Base-by-base conservation (phyloP, 2,329 filamentous ascomycete genomes). In the Claviceps digitariae region DNA sequence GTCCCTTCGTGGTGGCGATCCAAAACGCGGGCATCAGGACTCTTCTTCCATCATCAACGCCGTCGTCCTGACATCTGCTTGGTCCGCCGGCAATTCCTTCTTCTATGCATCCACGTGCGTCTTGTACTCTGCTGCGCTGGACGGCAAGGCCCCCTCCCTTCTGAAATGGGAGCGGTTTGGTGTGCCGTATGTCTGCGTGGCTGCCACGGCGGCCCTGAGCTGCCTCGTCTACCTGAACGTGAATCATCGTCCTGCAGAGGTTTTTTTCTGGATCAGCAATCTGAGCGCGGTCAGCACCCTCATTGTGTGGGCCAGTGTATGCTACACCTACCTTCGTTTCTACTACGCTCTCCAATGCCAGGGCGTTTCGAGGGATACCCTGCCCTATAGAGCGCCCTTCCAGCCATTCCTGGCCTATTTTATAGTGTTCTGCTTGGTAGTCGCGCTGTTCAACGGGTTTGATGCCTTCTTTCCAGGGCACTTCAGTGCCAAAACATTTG, bases 401-500 rank as follows among this genome's bases (percentile, higher is more conserved):
- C 84, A 90, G 68, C 86, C 86, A 2, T 89, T 79, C 62, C 72
- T 81, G 4, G 84, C 84, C 2, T 90, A 67, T 49, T 79, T 81
- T 54, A 69, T 87, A 5, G 65, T 70, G 2, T 81, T 78, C 53
- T 85, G 82, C 29, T 36, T 27, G 50, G 27, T 17, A 78, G 83
- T 90, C 69, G 79, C 82, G 1, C 74, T 89, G 56, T 83, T 88
- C 40, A 83, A 84, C 45, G 85, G 85, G 0, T 90, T 87, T 57
- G 75, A 83, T 1, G 13, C 23, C 23, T 45, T 45, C 13, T 45
- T 45, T 7, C 21, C 43, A 0, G 69, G 74, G 15, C 63, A 65
- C 36, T 72, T 70, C 44, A 66, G 66, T 51, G 68, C 66, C 23
- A 68, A 66, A 60, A 66, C 66, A 1, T 90, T 89, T 63, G 20